phyloP scores from a whole-genome alignment of 2,329 filamentous ascomycete genomes.

The Fusarium pilosicola region DNA sequence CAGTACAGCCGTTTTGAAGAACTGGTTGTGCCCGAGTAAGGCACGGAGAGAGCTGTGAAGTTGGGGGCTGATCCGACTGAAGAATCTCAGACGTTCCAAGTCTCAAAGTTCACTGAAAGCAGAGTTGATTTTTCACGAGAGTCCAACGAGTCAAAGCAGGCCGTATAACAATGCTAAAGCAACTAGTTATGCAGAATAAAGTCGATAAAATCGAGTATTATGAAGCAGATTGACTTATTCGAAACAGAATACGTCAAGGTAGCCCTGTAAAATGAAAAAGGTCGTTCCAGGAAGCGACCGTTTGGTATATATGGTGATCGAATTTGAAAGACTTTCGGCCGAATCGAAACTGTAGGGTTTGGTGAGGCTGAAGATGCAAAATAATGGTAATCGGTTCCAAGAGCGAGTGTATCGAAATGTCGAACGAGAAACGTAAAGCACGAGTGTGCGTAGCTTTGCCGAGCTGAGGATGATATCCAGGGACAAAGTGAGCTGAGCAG shows the following conservation, averaged over 20 bases:
- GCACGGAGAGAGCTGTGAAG: constrained; percentile 36
- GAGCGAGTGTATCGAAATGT: constrained; percentile 44
- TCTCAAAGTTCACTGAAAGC: constrained; percentile 24
- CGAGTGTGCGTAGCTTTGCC: constrained; percentile 23
- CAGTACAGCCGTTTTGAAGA: constrained; percentile 83
- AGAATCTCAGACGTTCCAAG: constrained; percentile 13
- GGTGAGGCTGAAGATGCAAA: constrained; percentile 33
- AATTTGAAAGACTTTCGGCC: constrained; percentile 40
- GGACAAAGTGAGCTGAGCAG: constrained; percentile 31
- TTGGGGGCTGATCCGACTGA: constrained; percentile 19
- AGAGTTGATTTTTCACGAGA: constrained; percentile 15
- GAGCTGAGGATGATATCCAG: constrained; percentile 31
- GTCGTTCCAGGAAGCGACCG: constrained; percentile 42
- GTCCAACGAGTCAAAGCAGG: constrained; percentile 13
- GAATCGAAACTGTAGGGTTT: constrained; percentile 34
- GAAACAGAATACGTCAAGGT: constrained; percentile 24
- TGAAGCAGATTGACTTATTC: constrained; percentile 37
- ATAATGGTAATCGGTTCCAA: constrained; percentile 32
- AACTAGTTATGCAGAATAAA: constrained; percentile 39
- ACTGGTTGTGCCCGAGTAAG: constrained; percentile 62
- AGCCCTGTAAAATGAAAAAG: constrained; percentile 27
- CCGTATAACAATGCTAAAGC: constrained; percentile 31
- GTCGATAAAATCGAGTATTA: constrained; percentile 39
- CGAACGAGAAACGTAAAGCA: constrained; percentile 45
- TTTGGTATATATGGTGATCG: constrained; percentile 43